Base-by-base conservation (phyloP, 129 eudicot species). In the Mikania micrantha region DNA sequence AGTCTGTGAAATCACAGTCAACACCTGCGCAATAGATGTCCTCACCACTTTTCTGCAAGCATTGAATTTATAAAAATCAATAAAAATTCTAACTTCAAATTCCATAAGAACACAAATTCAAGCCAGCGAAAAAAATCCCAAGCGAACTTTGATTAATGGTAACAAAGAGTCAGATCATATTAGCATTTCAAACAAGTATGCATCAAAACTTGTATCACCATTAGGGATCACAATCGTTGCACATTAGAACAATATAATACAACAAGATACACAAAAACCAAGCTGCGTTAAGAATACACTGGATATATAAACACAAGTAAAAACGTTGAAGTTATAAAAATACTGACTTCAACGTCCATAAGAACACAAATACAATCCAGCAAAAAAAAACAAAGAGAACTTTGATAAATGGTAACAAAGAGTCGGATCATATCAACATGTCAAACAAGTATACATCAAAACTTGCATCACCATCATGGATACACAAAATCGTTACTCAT, bases 1-100 rank as follows among this genome's bases (percentile, higher is more conserved):
- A 20, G 85, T 86, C 64, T 82, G 88, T 60, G 85, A 81, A 45
- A 85, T 85, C 54, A 85, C 88, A 36, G 85, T 85, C 71, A 82
- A 39, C 54, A 85, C 92, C 75, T 82, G 88, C 0, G 87, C 92
- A 50, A 82, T 82, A 11, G 83, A 80, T 4, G 83, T 77, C 65
- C 91, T 73, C 71, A 82, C 85, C 40, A 77, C 78, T 22, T 84
- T 80, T 11, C 85, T 83, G 88, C 83, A 80, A 57, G 0, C 39
- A 44, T 2, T 8, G 0, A 44, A 44, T 9, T 8, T 7, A 28
- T n/a, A 24, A 7, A 24, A 7, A 58, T 6, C 0, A 6, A 2
- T 3, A 29, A 58, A 58, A 4, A 28, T 28, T 4, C 10, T 0
- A 13, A 29, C 24, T 6, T 32, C 11, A 12, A 58, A 29, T 15